Conservation (phyloP, 2,329 filamentous ascomycete genomes). For the Colletotrichum nymphaeae region DNA sequence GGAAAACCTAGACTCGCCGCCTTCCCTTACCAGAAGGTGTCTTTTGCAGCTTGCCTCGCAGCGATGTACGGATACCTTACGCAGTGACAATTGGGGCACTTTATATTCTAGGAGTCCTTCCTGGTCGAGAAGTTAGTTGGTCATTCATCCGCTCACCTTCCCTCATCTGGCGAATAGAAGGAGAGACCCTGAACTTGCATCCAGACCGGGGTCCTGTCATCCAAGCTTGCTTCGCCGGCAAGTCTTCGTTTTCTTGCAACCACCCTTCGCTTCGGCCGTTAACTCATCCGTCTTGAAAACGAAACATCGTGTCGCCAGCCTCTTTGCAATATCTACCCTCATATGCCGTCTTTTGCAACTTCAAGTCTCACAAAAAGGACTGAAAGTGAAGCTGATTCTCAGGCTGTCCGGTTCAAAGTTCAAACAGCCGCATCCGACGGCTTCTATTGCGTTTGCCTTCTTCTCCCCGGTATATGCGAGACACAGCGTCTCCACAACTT, state of each 20-base stretch:
- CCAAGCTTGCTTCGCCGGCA: not conserved
- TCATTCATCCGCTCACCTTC: not conserved
- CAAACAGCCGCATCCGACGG: not conserved
- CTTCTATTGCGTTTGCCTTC: not conserved
- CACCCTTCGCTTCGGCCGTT: not conserved
- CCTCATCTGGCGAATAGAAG: not conserved
- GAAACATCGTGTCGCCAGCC: not conserved
- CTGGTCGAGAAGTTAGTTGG: not conserved
- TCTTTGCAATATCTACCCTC: not conserved
- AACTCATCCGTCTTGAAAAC: conserved; percentile 4
- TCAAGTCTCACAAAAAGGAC: not conserved
- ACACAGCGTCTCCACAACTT: conserved; percentile 4
- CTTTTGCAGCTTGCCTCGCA: not conserved
- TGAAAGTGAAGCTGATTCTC: not conserved
- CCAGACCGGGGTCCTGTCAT: not conserved
- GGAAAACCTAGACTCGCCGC: not conserved
- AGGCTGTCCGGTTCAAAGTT: not conserved
- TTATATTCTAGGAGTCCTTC: not conserved
- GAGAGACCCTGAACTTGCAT: conserved; percentile 7
- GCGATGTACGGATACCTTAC: not conserved
- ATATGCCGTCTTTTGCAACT: conserved; percentile 7
- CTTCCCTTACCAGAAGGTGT: conserved; percentile 12
- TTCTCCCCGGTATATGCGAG: not conserved
- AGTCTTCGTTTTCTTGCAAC: not conserved
- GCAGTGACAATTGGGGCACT: not conserved